These are phyloP conservation scores for Umbelopsis vinacea DNA, from an alignment of 192 early-diverging fungal species.

Conservation along the genomic window DNA sequence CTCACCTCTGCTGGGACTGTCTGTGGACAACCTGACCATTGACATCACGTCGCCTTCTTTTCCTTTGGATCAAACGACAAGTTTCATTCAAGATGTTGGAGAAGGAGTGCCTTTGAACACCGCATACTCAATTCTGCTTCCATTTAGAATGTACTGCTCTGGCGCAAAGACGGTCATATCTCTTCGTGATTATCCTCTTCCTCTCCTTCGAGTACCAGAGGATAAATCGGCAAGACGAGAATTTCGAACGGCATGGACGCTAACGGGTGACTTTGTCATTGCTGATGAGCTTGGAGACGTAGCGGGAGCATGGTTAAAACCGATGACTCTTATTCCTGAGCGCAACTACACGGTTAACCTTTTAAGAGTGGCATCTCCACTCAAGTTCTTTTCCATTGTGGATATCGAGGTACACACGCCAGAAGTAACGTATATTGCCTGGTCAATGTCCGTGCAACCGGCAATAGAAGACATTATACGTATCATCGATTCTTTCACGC, in stretches of 20 bases:
- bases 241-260: conserved; percentile 22
- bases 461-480: conserved; percentile 36
- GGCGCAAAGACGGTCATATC: conserved; percentile 36
- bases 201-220: conserved; percentile 38
- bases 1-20: conserved; percentile 28
- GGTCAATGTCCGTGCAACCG: conserved; percentile 39
- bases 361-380: conserved; percentile 33
- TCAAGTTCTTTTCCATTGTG: conserved; percentile 44
- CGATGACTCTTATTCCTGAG: conserved; percentile 16
- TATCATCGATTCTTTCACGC: conserved; percentile 34
- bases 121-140: conserved; percentile 36
- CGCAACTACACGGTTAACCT: conserved; percentile 20
- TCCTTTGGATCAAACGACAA: conserved; percentile 15
- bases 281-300: conserved; percentile 39
- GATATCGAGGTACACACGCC: conserved; percentile 28
- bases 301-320: conserved; percentile 19
- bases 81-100: conserved; percentile 40
- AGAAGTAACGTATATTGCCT: conserved; percentile 25
- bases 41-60: conserved; percentile 22
- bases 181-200: conserved; percentile 44
- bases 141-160: conserved; percentile 35
- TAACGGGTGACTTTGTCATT: conserved; percentile 41
- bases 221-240: background rate
- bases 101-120: conserved; percentile 38
- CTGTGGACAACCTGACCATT: conserved; percentile 22